A percentile compares a stretch with the other conserved stretches of the same genome.
These are phyloP conservation scores for Leishmania martiniquensis DNA, from an alignment of 208 protist species.

Conservation along the genomic window DNA sequence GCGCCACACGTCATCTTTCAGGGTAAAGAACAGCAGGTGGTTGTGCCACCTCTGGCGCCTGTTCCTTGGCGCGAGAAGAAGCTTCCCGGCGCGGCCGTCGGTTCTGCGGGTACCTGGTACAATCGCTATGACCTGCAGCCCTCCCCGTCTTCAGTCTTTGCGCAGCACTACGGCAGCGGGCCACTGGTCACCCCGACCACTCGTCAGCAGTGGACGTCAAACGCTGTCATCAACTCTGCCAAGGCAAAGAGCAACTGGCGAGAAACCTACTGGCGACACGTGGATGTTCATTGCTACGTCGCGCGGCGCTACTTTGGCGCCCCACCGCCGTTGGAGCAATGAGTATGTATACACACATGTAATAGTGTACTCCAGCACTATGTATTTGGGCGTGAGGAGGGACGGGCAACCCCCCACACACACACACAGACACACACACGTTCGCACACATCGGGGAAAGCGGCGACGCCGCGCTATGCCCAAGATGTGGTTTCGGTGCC, in stretches of 20 bases:
- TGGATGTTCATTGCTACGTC: slow-evolving; percentile 86
- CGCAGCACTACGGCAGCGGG: slow-evolving; percentile 15
- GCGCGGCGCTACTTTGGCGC: slow-evolving; percentile 67
- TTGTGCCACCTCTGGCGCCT: slow-evolving; percentile 30
- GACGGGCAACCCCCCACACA: too few relatives aligned
- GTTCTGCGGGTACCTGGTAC: slow-evolving; percentile 20
- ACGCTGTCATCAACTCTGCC: slow-evolving; percentile 29
- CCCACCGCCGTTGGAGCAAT: slow-evolving; percentile 57
- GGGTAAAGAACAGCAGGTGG: slow-evolving; percentile 32
- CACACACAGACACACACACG: too few relatives aligned
- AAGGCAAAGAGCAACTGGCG: slow-evolving; percentile 44
- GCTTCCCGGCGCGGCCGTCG: background rate
- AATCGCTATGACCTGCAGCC: slow-evolving; percentile 63
- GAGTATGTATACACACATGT: background rate
- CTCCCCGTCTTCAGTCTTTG: slow-evolving; percentile 41
- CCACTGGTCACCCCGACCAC: background rate
- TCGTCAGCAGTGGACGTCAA: slow-evolving; percentile 12
- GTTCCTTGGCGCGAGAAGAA: slow-evolving; percentile 21
- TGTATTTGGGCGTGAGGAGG: background rate
- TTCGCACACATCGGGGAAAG: too few relatives aligned
- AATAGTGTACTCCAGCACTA: background rate
- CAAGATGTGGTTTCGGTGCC: background rate
- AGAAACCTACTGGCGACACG: slow-evolving; percentile 63
- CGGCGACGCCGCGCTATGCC: too few relatives aligned
- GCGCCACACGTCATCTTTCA: slow-evolving; percentile 45